Evolutionary conservation across 805 yeast species (phyloP), one percentile per base, ranked within the genome.

Genomic region (Hanseniaspora pseudoguilliermondii): DNA sequence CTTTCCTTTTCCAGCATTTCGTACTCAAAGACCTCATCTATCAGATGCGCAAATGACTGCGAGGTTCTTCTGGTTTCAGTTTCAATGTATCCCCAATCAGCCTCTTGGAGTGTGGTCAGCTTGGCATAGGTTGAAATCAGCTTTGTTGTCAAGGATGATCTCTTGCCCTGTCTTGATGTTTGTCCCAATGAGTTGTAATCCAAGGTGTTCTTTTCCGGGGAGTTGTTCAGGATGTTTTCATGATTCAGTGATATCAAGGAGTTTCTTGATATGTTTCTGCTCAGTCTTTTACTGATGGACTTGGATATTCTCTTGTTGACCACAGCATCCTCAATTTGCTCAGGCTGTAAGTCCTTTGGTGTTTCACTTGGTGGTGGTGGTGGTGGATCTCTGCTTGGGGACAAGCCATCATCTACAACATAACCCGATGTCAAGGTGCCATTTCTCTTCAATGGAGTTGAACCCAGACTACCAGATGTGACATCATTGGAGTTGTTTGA

Each of bases 1-100:
- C 75, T 79, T 60, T 75, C 69, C 63, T 77, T 81, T 58, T 81
- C 85, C 53, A 75, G 79, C 60, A 75, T 77, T 63, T 83, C 89
- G 66, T 83, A 84, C 62, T 79, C 84, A 72, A 84, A 84, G 57
- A 84, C 79, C 67, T 79, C 81, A 69, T 84, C 91, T 72, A 88
- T 83, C 44, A 84, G 71, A 2, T 84, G 77, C 13, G 89, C 93
- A 72, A 84, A 84, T 59, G 84, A 85, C 16, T 86, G 81, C 39
- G 86, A 81, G 1, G 90, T 83, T 67, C 93, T 75, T 68, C 79
- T 83, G 6, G 88, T 82, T 65, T 81, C 86, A 62, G 78, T 80
- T 62, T 83, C 86, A 67, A 83, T 77, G 61, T 78, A 78, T 62
- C 81, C 84, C 81, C 86, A 79, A 58, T 80, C 84, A 43, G 77